Evolutionary conservation across 345 rosid species (phyloP).

Genomic region (Melastoma malabathricum): DNA sequence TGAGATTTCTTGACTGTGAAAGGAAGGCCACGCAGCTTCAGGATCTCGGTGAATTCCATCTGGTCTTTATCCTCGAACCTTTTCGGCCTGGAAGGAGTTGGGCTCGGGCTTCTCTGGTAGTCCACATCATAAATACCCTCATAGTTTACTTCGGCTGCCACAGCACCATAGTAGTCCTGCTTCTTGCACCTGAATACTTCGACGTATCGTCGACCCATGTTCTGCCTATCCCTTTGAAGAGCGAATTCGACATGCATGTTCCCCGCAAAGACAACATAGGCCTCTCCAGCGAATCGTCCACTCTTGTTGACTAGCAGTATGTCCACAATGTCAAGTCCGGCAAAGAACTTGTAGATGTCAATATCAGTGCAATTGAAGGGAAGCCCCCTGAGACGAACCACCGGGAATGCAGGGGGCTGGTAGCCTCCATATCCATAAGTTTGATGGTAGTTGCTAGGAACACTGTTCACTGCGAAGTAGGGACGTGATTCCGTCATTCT

Average conservation of each 20-base stretch:
- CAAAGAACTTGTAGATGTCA: slow-evolving; percentile 85
- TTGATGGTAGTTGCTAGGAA: slow-evolving; percentile 44
- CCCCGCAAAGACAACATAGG: slow-evolving; percentile 65
- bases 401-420: slow-evolving; percentile 58
- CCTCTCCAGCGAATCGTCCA: slow-evolving; percentile 85
- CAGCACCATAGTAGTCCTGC: slow-evolving; percentile 76
- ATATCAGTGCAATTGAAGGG: slow-evolving; percentile 86
- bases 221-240: slow-evolving; percentile 71
- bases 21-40: slow-evolving; percentile 91
- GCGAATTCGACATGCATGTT: slow-evolving; percentile 80
- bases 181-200: slow-evolving; percentile 83
- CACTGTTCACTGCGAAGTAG: slow-evolving; percentile 95
- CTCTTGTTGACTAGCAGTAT: slow-evolving; percentile 67
- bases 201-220: slow-evolving; percentile 82
- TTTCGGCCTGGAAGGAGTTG: slow-evolving; percentile 59
- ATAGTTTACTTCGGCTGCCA: slow-evolving; percentile 68
- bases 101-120: slow-evolving; percentile 39
- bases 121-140: slow-evolving; percentile 67
- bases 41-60: slow-evolving; percentile 59
- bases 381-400: slow-evolving; percentile 87
- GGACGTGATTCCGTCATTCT: slow-evolving; percentile 99
- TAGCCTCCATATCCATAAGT: slow-evolving; percentile 42
- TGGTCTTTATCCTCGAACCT: slow-evolving; percentile 60
- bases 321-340: slow-evolving; percentile 84
- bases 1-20: slow-evolving; percentile 59